Conservation (phyloP, 2,329 filamentous ascomycete species). For the Alternaria rosae region DNA sequence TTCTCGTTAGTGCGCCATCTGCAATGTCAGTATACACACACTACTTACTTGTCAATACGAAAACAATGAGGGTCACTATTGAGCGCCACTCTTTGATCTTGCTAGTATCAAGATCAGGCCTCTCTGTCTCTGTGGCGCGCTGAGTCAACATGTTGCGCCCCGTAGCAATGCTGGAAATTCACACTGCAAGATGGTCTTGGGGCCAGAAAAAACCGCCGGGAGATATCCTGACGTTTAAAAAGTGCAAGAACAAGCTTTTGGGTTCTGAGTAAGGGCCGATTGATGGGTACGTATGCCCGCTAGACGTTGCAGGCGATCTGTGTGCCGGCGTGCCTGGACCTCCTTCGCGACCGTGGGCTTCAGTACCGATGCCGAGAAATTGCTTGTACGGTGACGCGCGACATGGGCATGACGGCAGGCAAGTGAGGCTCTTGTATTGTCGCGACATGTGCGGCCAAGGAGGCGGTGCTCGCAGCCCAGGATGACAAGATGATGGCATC, state of each 20-base stretch:
- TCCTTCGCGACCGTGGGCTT: not conserved
- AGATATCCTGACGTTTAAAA: not conserved
- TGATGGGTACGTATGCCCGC: not conserved
- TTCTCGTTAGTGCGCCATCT: not conserved
- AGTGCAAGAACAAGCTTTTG: constrained; percentile 2
- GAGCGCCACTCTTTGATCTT: constrained; percentile 71
- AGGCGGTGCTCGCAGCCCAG: constrained; percentile 2
- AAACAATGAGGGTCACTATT: constrained; percentile 73
- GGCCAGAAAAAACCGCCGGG: not conserved
- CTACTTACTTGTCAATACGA: constrained; percentile 72
- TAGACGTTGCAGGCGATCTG: constrained; percentile 1
- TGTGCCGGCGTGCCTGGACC: constrained; percentile 2
- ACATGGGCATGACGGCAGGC: constrained; percentile 6
- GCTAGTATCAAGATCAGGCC: constrained; percentile 54
- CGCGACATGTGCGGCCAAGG: not conserved
- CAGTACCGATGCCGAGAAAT: not conserved
- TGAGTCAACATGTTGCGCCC: constrained; percentile 10
- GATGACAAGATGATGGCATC: not conserved
- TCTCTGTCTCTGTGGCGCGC: constrained; percentile 14
- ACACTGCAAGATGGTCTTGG: not conserved
- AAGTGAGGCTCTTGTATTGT: constrained; percentile 23
- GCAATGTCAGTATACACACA: not conserved
- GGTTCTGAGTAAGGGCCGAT: constrained; percentile 10
- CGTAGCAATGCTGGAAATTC: not conserved
- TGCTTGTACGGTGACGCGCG: constrained; percentile 8